These are phyloP conservation scores for Alternaria gansuensis DNA, from an alignment of 2,329 filamentous ascomycete genomes.

Conservation along the genomic window DNA sequence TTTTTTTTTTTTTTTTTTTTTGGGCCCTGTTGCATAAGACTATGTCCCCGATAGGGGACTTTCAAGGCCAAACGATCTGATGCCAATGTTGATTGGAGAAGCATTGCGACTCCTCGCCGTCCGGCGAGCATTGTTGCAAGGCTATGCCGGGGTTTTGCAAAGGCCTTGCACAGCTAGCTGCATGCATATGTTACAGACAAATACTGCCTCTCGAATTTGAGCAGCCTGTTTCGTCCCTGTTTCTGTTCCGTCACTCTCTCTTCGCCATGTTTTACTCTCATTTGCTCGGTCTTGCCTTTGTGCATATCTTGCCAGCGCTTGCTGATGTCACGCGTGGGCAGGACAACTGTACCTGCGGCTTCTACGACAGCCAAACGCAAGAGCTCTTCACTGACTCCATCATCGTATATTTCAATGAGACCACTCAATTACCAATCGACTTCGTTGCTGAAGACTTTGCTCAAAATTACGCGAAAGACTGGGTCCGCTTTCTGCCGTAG, in stretches of 20 bases:
- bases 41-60: conserved; percentile 19
- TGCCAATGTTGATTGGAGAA: conserved; percentile 3
- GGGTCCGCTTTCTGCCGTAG: conserved; percentile 31
- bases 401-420: conserved; percentile 63
- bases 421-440: conserved; percentile 46
- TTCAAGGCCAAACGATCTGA: conserved; percentile 5
- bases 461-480: conserved; percentile 59
- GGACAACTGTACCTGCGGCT: conserved; percentile 59
- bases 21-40: conserved; percentile 11
- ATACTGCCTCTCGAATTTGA: conserved; percentile 15
- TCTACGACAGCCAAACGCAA: conserved; percentile 52
- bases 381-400: conserved; percentile 59
- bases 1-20: no score
- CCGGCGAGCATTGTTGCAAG: conserved; percentile 16
- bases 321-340: conserved; percentile 31
- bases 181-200: conserved; percentile 10
- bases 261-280: conserved; percentile 24
- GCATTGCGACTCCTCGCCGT: conserved; percentile 19
- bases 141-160: conserved; percentile 10
- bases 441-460: conserved; percentile 55
- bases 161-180: conserved; percentile 8
- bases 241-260: conserved; percentile 22
- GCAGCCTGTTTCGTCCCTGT: conserved; percentile 11
- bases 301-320: conserved; percentile 25
- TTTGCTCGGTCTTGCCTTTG: conserved; percentile 26